Evolutionary conservation across 306 rosid species (phyloP).

Genomic region (Carpinus viminea): DNA sequence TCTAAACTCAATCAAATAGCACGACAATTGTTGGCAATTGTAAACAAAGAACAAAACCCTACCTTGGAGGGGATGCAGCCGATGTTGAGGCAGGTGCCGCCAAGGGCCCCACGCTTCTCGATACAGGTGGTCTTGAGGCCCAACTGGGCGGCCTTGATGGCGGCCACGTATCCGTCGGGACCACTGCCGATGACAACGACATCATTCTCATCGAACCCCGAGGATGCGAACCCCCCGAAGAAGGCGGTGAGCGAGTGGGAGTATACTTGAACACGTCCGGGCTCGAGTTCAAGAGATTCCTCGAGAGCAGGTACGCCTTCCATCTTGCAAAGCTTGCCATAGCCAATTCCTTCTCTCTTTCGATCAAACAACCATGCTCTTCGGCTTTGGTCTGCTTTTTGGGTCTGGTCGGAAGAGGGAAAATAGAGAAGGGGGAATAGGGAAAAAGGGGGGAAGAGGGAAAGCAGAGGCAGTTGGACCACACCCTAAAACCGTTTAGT

Average conservation of each 20-base stretch:
- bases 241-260: slow-evolving; percentile 46
- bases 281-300: slow-evolving; percentile 34
- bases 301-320: slow-evolving; percentile 57
- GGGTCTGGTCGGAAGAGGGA: too few species aligned
- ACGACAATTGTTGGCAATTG: not conserved
- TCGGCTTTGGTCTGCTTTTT: too few species aligned
- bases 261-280: slow-evolving; percentile 47
- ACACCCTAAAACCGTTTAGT: too few species aligned
- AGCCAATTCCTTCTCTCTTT: too few species aligned
- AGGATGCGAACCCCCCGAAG: slow-evolving; percentile 79
- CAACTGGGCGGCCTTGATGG: slow-evolving; percentile 94
- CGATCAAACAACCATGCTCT: too few species aligned
- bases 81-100: slow-evolving; percentile 99
- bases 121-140: slow-evolving; percentile 97
- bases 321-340: slow-evolving; percentile 84
- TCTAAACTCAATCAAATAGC: not conserved
- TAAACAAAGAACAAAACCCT: not conserved
- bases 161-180: slow-evolving; percentile 98
- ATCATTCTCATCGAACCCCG: slow-evolving; percentile 90
- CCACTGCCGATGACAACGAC: slow-evolving; percentile 98
- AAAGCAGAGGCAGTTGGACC: too few species aligned
- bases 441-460: too few species aligned
- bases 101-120: slow-evolving; percentile 97
- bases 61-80: slow-evolving; percentile 99
- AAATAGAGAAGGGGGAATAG: too few species aligned